Evolutionary conservation across 2,329 filamentous ascomycete genomes (phyloP).

Genomic region (Aspergillus sp.): DNA sequence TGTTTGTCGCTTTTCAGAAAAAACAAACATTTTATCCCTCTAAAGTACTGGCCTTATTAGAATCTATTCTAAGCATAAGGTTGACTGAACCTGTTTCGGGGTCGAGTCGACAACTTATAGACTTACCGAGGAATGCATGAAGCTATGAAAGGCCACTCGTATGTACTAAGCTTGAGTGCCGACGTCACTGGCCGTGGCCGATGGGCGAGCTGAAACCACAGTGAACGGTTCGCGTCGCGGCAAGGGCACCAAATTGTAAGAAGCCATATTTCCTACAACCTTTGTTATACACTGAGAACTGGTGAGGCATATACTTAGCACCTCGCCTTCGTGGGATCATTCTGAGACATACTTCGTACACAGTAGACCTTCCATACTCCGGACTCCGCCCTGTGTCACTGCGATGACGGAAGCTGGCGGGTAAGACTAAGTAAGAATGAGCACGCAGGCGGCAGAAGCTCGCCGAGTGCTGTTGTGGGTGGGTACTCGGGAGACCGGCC

Average conservation of each 20-base stretch:
- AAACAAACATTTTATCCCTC: not conserved
- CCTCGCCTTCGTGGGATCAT: not conserved
- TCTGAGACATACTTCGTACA: not conserved
- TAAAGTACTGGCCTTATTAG: too few species aligned
- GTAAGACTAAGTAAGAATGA: constrained; percentile 3
- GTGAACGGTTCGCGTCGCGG: not conserved
- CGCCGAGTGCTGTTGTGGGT: constrained; percentile 5
- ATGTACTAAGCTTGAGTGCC: constrained; percentile 2
- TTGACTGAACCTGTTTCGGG: not conserved
- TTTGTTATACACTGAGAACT: not conserved
- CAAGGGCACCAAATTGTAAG: constrained; percentile 4
- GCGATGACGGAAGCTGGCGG: constrained; percentile 18
- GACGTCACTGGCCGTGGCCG: constrained; percentile 31
- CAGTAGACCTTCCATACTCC: constrained; percentile 1
- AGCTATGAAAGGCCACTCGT: not conserved
- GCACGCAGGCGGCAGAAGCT: constrained; percentile 1
- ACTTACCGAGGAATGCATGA: not conserved
- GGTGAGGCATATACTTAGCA: not conserved
- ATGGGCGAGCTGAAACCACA: constrained; percentile 8
- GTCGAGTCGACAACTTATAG: not conserved
- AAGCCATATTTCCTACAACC: not conserved
- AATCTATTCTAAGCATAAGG: not conserved
- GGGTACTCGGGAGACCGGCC: constrained; percentile 24
- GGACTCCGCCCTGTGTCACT: constrained; percentile 11
- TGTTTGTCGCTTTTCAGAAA: not conserved